Evolutionary conservation across 805 yeast species (phyloP), one percentile per base, ranked within the genome.

Genomic region (Dipodascus albidus): DNA sequence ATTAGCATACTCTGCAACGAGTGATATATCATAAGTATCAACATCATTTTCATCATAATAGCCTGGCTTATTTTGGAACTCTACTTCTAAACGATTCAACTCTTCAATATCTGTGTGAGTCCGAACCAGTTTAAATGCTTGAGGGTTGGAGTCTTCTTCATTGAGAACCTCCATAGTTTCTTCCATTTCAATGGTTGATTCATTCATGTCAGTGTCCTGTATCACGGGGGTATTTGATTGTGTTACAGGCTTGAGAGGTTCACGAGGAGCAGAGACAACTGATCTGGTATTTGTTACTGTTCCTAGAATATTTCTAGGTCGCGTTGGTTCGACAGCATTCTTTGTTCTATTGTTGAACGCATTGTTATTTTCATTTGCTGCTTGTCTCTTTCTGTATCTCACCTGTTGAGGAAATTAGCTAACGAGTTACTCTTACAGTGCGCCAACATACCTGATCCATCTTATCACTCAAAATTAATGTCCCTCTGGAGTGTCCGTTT

Each of bases 1-100:
- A 58, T 74, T 78, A 55, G 87, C 95, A 68, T 90, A 91, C 73
- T 91, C 99, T 57, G 89, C 81, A 21, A 87, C 98, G 98, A 93
- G 91, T 58, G 87, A 71, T 11, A 73, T 67, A 55, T 73, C 76
- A 59, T 65, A 70, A 54, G 63, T 62, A 57, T 72, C 76, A 53
- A 72, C 76, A 51, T 71, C 75, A 38, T 69, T 68, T 21, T 61
- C 64, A 55, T 68, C 71, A 47, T 65, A 64, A 23, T 66, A 38
- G 20, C 71, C 72, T 23, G 65, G 66, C n/a, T 47, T 47, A 23
- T 47, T 47, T 19, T 47, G 14, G 23, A 21, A 47, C n/a, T 47
- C 49, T 4, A 22, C 23, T 20, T 47, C 49, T 15, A 47, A 14
- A n/a, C 20, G 17, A 6, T 14, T 17, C 20, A 38, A 14, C 20